Base-by-base conservation (phyloP, 768 basidiomycete genomes). In the Chlorophyllum brunneum region DNA sequence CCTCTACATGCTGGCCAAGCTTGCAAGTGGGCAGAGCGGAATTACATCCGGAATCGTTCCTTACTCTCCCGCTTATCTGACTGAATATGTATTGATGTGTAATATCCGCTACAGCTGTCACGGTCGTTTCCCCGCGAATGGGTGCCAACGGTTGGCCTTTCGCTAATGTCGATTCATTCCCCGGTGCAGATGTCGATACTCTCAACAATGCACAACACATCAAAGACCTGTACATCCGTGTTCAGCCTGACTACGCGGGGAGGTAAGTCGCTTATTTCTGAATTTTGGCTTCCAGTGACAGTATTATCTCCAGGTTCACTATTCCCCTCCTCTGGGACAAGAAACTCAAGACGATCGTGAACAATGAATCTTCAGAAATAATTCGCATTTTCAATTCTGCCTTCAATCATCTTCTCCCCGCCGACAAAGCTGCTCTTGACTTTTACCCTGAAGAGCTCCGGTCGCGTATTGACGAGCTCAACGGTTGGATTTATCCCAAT, bases 281-380 rank as follows among this genome's bases (percentile, higher is more conserved):
- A 13, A 5, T n/a, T 13, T 56, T 13, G 3, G 8, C 9, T n/a
- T n/a, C 31, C 18, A 20, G 7, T 26, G 16, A 18, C 48, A 16
- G 39, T 39, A 45, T 22, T 33, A 36, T 15, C 13, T 36, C 10
- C 49, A 82, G 88, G 33, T 92, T 92, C 74, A 93, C 92, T 1
- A 90, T 93, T 7, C 94, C 94, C 4, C 69, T 92, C 29, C 75
- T 99, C 4, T 99, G 92, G 91, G 97, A 98, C 71, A 95, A 85
- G 73, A 90, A 95, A 67, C 71, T 65, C 37, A 71, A 85, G 39
- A 88, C 86, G 34, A 88, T 98, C 58, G 97, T 99, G 53, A 98
- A 93, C 74, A 98, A 98, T 65, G 95, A 99, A 65, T 87, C 85
- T 58, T 84, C 88, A 2, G 95, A 98, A 70, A 94, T 98, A 64